Evolutionary conservation across 352 stramenopile genomes (phyloP).

Genomic region (Globisporangium barbulae): DNA sequence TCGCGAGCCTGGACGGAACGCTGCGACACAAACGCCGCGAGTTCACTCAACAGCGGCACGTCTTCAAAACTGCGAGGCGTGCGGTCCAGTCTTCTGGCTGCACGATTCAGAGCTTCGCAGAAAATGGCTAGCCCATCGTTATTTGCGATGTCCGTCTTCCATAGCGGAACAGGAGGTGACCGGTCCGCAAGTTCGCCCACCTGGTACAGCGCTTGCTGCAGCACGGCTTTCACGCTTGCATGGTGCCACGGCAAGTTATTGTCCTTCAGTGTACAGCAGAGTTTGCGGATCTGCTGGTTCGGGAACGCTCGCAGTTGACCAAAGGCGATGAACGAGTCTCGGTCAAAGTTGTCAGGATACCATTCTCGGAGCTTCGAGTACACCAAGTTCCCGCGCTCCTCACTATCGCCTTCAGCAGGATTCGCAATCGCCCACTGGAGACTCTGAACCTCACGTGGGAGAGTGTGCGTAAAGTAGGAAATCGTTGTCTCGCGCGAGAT

Average conservation of each 20-base stretch:
- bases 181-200: constrained; percentile 37
- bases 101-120: constrained; percentile 14
- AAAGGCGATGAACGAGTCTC: constrained; percentile 27
- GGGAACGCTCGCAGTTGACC: constrained; percentile 41
- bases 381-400: constrained; percentile 38
- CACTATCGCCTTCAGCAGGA: constrained; percentile 18
- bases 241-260: constrained; percentile 44
- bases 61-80: constrained; percentile 4
- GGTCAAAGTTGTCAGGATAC: constrained; percentile 21
- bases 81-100: neutral
- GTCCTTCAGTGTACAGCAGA: constrained; percentile 37
- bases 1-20: neutral
- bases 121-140: constrained; percentile 10
- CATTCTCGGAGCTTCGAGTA: constrained; percentile 34
- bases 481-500: constrained; percentile 22
- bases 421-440: constrained; percentile 48
- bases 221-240: constrained; percentile 27
- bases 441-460: constrained; percentile 18
- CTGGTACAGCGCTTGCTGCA: constrained; percentile 47
- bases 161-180: constrained; percentile 18
- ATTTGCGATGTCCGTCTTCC: constrained; percentile 40
- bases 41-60: constrained; percentile 3
- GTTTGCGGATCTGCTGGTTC: constrained; percentile 45
- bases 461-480: constrained; percentile 28
- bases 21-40: constrained; percentile 4